Percentiles rank a stretch among this genome's conserved stretches.
Conservation (phyloP, 176 grass and related monocot genomes). For the Lolium perenne region DNA sequence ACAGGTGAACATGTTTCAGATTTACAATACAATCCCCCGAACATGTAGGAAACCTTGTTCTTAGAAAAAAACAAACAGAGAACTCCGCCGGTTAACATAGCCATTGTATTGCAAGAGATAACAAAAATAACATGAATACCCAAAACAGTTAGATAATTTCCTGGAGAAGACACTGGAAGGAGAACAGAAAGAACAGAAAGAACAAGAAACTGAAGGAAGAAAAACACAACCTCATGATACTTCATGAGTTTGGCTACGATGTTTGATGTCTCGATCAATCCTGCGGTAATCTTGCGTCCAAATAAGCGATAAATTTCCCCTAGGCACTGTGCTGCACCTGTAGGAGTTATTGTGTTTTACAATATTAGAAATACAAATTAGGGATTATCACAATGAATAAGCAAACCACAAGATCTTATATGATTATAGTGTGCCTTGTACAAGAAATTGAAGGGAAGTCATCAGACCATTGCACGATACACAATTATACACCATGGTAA, state of each 20-base stretch:
- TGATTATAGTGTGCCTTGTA: slow-evolving; percentile 25
- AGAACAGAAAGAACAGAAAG: slow-evolving; percentile 9
- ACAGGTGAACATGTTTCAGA: slow-evolving; percentile 20
- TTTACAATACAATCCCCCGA: not conserved
- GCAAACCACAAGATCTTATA: slow-evolving; percentile 13
- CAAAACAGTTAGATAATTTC: slow-evolving; percentile 8
- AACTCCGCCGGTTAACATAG: not conserved
- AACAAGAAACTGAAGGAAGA: slow-evolving; percentile 35
- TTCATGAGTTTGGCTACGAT: slow-evolving; percentile 95
- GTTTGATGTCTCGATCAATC: slow-evolving; percentile 85
- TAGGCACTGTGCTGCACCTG: slow-evolving; percentile 87
- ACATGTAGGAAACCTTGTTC: slow-evolving; percentile 8
- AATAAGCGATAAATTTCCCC: slow-evolving; percentile 90
- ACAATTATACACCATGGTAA: not conserved
- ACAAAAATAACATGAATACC: slow-evolving; percentile 23
- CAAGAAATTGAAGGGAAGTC: slow-evolving; percentile 23
- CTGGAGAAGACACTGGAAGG: slow-evolving; percentile 18
- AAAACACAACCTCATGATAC: slow-evolving; percentile 75
- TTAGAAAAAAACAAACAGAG: not conserved
- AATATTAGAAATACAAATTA: slow-evolving; percentile 26
- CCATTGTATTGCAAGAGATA: slow-evolving; percentile 34
- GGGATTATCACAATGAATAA: slow-evolving; percentile 9
- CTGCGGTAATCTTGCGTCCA: slow-evolving; percentile 85
- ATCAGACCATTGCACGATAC: slow-evolving; percentile 25
- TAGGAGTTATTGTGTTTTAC: slow-evolving; percentile 30